phyloP scores from a whole-genome alignment of 345 rosid genomes.

The Balakata baccata region DNA sequence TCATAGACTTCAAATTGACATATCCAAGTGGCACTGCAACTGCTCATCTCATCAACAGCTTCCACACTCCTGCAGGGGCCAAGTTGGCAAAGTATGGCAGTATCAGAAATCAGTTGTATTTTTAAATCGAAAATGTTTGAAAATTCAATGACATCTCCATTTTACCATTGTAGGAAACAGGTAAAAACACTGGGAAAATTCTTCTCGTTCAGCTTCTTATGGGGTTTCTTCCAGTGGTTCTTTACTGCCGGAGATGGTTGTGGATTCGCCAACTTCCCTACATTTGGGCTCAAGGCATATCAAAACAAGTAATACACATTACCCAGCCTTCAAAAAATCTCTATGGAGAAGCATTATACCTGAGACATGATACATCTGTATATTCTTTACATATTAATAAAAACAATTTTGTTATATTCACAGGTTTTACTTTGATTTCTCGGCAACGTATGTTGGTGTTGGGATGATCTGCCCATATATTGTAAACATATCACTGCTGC shows the following conservation, averaged over 20 bases:
- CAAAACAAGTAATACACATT: conserved; percentile 14
- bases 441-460: conserved; percentile 33
- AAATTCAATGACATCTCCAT: not conserved
- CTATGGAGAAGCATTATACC: not conserved
- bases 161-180: conserved; percentile 25
- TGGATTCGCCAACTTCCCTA: conserved; percentile 29
- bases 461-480: conserved; percentile 38
- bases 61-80: conserved; percentile 39
- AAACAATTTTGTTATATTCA: not conserved
- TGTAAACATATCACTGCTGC: conserved; percentile 26
- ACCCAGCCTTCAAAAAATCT: not conserved
- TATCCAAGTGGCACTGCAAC: conserved; percentile 43
- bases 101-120: not conserved
- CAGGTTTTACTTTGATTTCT: conserved; percentile 37
- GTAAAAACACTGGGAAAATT: conserved; percentile 28
- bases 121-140: not conserved
- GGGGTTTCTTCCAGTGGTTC: conserved; percentile 39
- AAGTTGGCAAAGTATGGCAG: conserved; percentile 28
- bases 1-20: conserved; percentile 33
- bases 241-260: conserved; percentile 30
- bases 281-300: conserved; percentile 30
- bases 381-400: not conserved
- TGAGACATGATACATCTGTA: not conserved
- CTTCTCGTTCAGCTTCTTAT: conserved; percentile 32
- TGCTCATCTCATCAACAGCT: conserved; percentile 36